These are phyloP conservation scores for Pseudocercospora cruenta DNA, from an alignment of 2,329 filamentous ascomycete species.

Conservation along the genomic window DNA sequence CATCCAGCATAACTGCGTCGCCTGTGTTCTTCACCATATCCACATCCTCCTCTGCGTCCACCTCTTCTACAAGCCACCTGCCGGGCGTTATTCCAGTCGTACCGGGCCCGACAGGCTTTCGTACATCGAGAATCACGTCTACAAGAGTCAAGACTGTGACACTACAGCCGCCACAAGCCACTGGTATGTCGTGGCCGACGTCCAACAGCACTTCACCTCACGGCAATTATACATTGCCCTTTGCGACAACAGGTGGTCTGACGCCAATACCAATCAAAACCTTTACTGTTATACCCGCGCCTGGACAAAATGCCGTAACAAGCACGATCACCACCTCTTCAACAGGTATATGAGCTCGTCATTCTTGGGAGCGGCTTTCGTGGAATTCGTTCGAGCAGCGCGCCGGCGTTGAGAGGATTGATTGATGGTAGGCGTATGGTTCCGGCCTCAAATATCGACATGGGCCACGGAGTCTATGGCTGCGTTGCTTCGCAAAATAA, in stretches of 20 bases:
- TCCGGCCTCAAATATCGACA: background rate
- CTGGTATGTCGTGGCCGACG: background rate
- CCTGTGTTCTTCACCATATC: background rate
- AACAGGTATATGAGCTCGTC: background rate
- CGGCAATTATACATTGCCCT: background rate
- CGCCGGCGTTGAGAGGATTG: background rate
- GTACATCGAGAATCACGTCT: slow-evolving; percentile 14
- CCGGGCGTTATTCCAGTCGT: slow-evolving; percentile 1
- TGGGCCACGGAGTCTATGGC: background rate
- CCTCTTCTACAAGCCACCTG: background rate
- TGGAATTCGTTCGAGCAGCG: background rate
- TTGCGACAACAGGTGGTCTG: background rate
- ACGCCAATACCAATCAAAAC: background rate
- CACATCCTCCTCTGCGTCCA: background rate
- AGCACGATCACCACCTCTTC: background rate
- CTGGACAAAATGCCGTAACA: background rate
- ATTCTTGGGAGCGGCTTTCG: background rate
- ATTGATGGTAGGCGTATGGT: background rate
- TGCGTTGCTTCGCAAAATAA: background rate
- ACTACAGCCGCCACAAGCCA: slow-evolving; percentile 1
- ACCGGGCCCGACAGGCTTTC: background rate
- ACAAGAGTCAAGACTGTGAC: slow-evolving; percentile 12
- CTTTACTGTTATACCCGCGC: background rate
- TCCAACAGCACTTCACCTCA: background rate
- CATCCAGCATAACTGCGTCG: background rate